Evolutionary conservation across 108 stramenopile genomes (phyloP).

Genomic region (Conticribra weissflogii): DNA sequence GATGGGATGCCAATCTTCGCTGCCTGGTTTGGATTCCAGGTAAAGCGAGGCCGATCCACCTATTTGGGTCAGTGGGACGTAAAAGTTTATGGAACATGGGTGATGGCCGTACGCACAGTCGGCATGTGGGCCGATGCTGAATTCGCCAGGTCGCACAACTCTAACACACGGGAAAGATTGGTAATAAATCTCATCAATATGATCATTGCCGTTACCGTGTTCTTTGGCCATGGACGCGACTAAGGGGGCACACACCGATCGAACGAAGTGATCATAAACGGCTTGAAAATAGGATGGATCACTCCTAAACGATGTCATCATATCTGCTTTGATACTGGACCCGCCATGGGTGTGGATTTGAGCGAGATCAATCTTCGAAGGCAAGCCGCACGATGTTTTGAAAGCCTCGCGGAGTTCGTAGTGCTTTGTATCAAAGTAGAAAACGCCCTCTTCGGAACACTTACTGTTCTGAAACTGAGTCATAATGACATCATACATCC

Average conservation of each 20-base stretch:
- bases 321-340: conserved; percentile 38
- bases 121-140: conserved; percentile 75
- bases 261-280: conserved; percentile 58
- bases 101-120: conserved; percentile 74
- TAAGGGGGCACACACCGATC: conserved; percentile 51
- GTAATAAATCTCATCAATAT: conserved; percentile 52
- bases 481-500: conserved; percentile 9
- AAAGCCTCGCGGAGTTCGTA: conserved; percentile 42
- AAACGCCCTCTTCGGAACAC: conserved; percentile 32
- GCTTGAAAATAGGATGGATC: conserved; percentile 39
- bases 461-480: conserved; percentile 1
- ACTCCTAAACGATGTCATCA: conserved; percentile 37
- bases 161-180: conserved; percentile 79
- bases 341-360: conserved; percentile 25
- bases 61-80: conserved; percentile 61
- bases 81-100: conserved; percentile 68
- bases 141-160: conserved; percentile 64
- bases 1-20: conserved; percentile 71
- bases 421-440: conserved; percentile 30
- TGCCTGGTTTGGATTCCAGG: conserved; percentile 57
- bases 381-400: conserved; percentile 25
- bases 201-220: conserved; percentile 11
- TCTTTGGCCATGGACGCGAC: conserved; percentile 15
- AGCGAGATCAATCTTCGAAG: conserved; percentile 43
- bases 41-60: conserved; percentile 54